Evolutionary conservation across 495 filamentous ascomycete genomes (phyloP), one percentile per base, ranked within the genome.

Genomic region (Aspergillus baeticus): DNA sequence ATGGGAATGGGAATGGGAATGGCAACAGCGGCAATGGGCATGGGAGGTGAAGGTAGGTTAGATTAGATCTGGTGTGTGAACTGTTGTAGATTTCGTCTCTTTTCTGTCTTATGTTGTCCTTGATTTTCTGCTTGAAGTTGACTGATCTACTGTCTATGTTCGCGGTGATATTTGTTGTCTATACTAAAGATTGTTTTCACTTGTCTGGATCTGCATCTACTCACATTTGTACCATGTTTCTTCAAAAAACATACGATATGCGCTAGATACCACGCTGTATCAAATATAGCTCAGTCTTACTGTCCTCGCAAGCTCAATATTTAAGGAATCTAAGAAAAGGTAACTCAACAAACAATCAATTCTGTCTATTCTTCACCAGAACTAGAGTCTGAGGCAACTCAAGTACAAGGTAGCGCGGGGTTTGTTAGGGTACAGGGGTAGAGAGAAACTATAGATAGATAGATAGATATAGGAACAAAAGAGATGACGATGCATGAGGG

Each of bases 1-100:
- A 73, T 61, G 70, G 68, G 5, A 63, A 67, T 62, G 54, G 48
- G 39, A 34, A 41, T 31, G 26, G 26, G 26, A 8, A 8, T 29
- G 8, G 8, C 26, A 29, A 8, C 26, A 29, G 8, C 26, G 48
- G 6, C 5, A 23, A 38, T 49, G 46, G 29, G 23, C 26, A 13
- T 45, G 42, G 42, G 42, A 45, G 15, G 36, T 38, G 36, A 38
- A 38, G n/a, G 11, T 14, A 20, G n/a, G n/a, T 41, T 41, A 17
- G n/a, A 41, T 2, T 7, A 17, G 26, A 29, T 8, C 8, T 29
- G 26, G 26, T 8, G 26, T 29, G 26, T 3, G 26, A 4, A 8
- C 26, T 29, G 8, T 29, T 29, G 26, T 29, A 29, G 26, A 29
- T 29, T 15, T 43, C 1, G 6, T 10, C 18, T 20, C 39, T 22